Conservation (phyloP, 2,329 filamentous ascomycete species). For the Curvularia spicifera region DNA sequence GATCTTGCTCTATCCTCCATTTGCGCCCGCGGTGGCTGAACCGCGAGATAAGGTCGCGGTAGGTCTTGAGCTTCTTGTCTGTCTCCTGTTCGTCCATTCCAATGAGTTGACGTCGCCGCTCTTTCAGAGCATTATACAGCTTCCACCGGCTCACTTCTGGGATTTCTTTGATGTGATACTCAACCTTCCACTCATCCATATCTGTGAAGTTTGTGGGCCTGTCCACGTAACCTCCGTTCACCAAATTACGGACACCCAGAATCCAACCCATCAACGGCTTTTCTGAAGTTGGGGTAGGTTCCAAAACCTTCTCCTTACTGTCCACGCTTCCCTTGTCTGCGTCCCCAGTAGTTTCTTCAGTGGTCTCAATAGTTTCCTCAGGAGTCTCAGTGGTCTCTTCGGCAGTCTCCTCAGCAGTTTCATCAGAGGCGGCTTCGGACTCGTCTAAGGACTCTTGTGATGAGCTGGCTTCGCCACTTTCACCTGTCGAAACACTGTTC, state of each 20-base stretch:
- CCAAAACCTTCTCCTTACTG: neutral
- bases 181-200: constrained; percentile 70
- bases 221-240: constrained; percentile 68
- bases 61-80: constrained; percentile 50
- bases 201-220: constrained; percentile 62
- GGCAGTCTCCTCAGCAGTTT: neutral
- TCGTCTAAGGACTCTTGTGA: neutral
- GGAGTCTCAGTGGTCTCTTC: neutral
- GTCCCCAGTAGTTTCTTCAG: neutral
- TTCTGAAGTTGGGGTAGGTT: neutral
- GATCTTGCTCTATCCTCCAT: constrained; percentile 64
- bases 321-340: neutral
- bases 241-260: constrained; percentile 72
- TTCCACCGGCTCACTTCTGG: constrained; percentile 19
- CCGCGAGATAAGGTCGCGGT: constrained; percentile 52
- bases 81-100: constrained; percentile 52
- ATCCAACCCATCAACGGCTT: constrained; percentile 69
- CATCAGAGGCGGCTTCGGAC: constrained; percentile 1
- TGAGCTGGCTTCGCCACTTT: constrained; percentile 20
- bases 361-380: neutral
- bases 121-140: constrained; percentile 54
- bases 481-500: constrained; percentile 11
- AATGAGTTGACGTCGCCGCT: constrained; percentile 58
- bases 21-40: constrained; percentile 63
- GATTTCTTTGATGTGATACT: constrained; percentile 75